These are phyloP conservation scores for Cubamyces lactineus DNA, from an alignment of 768 basidiomycete species.

Conservation along the genomic window DNA sequence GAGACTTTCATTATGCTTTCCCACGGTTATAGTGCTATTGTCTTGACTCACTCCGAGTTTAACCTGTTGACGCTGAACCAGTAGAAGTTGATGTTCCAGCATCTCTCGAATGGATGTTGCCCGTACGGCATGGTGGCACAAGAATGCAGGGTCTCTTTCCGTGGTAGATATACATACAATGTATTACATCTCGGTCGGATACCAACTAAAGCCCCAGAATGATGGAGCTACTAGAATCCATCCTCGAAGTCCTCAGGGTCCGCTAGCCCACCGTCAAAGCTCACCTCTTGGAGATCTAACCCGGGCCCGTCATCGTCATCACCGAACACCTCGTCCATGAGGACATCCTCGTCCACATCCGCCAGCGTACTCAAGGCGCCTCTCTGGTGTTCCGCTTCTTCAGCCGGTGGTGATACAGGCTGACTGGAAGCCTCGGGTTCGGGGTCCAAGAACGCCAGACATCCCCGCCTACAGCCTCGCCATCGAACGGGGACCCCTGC, in stretches of 20 bases:
- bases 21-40: too few species aligned
- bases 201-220: too few species aligned
- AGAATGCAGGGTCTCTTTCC: too few species aligned
- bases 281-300: slow-evolving; percentile 18
- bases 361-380: neutral
- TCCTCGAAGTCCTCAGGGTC: slow-evolving; percentile 26
- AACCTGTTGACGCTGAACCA: too few species aligned
- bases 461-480: slow-evolving; percentile 68
- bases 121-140: too few species aligned
- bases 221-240: slow-evolving; percentile 3
- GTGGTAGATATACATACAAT: too few species aligned
- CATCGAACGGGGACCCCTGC: slow-evolving; percentile 59
- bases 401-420: neutral
- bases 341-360: slow-evolving; percentile 1
- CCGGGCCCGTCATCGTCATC: slow-evolving; percentile 6
- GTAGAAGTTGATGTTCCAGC: too few species aligned
- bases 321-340: neutral
- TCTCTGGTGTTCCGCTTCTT: neutral
- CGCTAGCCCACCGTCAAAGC: slow-evolving; percentile 15
- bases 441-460: slow-evolving; percentile 60
- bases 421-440: neutral
- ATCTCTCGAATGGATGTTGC: too few species aligned
- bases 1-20: too few species aligned
- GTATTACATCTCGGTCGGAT: too few species aligned
- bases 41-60: too few species aligned